Base-by-base conservation (phyloP, 345 rosid genomes). In the Camelina hispida region DNA sequence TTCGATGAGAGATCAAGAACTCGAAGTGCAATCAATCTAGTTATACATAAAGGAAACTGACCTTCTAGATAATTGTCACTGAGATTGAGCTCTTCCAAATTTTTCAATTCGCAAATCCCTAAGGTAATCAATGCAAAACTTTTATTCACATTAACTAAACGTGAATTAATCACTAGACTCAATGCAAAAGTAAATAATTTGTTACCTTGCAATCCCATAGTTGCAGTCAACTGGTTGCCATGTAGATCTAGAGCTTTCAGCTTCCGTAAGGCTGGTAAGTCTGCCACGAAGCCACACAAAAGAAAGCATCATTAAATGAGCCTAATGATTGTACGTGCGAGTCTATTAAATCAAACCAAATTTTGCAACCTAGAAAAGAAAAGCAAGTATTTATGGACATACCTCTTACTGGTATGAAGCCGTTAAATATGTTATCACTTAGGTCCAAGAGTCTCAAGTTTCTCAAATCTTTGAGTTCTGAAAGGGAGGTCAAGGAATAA, bases 1-100 rank as follows among this genome's bases (percentile, higher is more conserved):
- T 75, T 68, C 0, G 62, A 75, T 48, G 79, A 37, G 18, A 75
- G 73, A 68, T 75, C 79, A 40, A 75, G 73, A 52, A 68, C 69
- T 10, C 68, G 20, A 18, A 75, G 63, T 42, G 7, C 15, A 14
- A 2, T 38, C 14, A 61, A 51, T 4, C 47, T 30, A 17, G 46
- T 51, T 38, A 75, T 9, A 4, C 79, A 75, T 40, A 1, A 6
- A 3, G 74, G 69, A 7, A 75, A 32, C 10, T 40, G 9, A 0
- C 74, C 68, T 6, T 0, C 17, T 0, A 47, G 51, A 6, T 48
- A 7, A 5, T 17, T 48, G 0, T 8, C 1, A 17, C 53, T 48
- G 5, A 48, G 11, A 16, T 48, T 4, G 11, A 48, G 53, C 53
- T 48, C 53, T 48, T 48, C 5, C 11, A 48, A 0, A 17, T 48